Evolutionary conservation across 768 basidiomycete species (phyloP), one percentile per base, ranked within the genome.

Genomic region (Suillus fuscotomentosus): DNA sequence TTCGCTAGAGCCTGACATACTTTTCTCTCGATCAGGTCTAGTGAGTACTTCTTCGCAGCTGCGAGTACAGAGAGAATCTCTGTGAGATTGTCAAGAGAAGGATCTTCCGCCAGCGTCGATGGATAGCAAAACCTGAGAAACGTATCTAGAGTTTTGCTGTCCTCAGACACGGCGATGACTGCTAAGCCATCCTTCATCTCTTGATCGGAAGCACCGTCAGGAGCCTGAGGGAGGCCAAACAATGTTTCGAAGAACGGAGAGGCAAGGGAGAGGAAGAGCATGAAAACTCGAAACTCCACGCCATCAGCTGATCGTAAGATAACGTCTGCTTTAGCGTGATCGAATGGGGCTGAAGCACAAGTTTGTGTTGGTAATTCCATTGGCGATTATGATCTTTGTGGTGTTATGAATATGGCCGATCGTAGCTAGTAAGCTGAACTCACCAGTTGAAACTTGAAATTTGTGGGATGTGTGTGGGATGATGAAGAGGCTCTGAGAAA

Each of bases 201-300:
- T 22, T 59, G 63, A 43, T 64, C 62, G 17, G 51, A 62, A 2
- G 55, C 31, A 22, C 20, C 61, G 43, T 53, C 36, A 24, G 60
- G 22, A 17, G 72, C 56, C 51, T 73, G 71, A 9, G 72, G 70
- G 10, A 75, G 64, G 20, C 63, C 45, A 59, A 76, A 71, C 70
- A 77, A 74, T 48, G 67, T 64, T 22, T 64, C 60, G 65, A 77
- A 78, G 55, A 75, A 65, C 0, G 73, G 62, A 13, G 78, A 77
- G 1, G 75, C 70, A 20, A 71, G 66, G 27, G 68, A 60, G 20
- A 76, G 70, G 31, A 75, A 68, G n/a, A 63, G 48, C 24, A 69
- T 74, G 64, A 74, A 72, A 14, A 75, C 62, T 22, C 51, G 68
- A 60, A 76, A 61, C 59, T 76, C 69, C 20, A 75, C 63, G 13